Evolutionary conservation across 495 filamentous ascomycete genomes (phyloP).

Genomic region (Annulohypoxylon stygium): DNA sequence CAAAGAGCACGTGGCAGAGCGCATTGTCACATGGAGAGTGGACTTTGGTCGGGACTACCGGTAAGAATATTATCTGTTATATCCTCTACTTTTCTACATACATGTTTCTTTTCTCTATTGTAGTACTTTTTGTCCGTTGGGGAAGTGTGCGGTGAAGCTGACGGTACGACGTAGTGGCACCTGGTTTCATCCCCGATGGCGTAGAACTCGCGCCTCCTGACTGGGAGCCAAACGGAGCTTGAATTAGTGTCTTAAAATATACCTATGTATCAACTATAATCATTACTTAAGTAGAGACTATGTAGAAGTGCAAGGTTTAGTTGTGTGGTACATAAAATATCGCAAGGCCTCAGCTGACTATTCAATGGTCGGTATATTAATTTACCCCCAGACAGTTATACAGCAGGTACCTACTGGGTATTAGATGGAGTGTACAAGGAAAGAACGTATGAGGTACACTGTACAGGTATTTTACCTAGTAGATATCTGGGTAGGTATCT

Average conservation of each 20-base stretch:
- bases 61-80: conserved; percentile 41
- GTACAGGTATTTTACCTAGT: too few species aligned
- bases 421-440: too few species aligned
- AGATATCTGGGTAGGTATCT: too few species aligned
- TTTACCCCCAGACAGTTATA: too few species aligned
- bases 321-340: too few species aligned
- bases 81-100: neutral
- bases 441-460: too few species aligned
- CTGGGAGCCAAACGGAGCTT: conserved; percentile 52
- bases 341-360: too few species aligned
- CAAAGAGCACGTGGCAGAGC: conserved; percentile 58
- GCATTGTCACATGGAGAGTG: conserved; percentile 59
- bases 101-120: neutral
- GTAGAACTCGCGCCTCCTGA: conserved; percentile 55
- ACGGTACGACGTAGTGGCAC: conserved; percentile 50
- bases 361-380: too few species aligned
- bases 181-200: conserved; percentile 54
- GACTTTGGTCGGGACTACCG: conserved; percentile 64
- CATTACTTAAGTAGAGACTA: too few species aligned
- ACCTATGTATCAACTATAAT: neutral
- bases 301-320: too few species aligned
- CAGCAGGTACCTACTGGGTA: too few species aligned
- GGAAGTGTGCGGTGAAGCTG: neutral
- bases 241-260: neutral
- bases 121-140: neutral